Conservation (phyloP, 2,329 filamentous ascomycete genomes). For the Keithomyces neogunnii region DNA sequence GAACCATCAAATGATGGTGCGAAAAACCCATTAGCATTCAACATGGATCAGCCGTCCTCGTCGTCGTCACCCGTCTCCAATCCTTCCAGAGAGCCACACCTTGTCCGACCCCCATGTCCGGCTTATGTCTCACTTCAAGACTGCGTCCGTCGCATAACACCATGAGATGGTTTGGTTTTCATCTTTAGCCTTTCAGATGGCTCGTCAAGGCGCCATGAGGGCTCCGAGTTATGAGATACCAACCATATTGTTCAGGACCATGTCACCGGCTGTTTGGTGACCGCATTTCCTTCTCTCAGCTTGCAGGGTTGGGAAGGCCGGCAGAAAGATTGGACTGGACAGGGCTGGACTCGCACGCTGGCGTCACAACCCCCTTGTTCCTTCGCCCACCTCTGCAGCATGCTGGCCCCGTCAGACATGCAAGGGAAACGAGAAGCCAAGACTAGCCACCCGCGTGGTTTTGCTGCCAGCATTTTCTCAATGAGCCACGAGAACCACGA, state of each 20-base stretch:
- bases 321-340: background rate
- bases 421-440: conserved; percentile 4
- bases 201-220: too few relatives aligned
- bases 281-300: too few relatives aligned
- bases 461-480: background rate
- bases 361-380: background rate
- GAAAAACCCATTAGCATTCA: too few relatives aligned
- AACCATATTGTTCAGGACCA: too few relatives aligned
- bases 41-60: background rate
- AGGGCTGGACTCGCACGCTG: background rate
- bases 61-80: background rate
- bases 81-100: conserved; percentile 1
- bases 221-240: too few relatives aligned
- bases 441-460: background rate
- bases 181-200: background rate
- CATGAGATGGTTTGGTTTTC: background rate
- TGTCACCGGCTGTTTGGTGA: too few relatives aligned
- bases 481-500: conserved; percentile 1
- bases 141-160: conserved; percentile 9
- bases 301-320: too few relatives aligned
- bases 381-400: background rate
- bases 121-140: conserved; percentile 9
- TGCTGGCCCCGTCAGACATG: background rate
- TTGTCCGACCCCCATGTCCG: conserved; percentile 7
- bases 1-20: too few relatives aligned